Percentiles rank a stretch among this genome's conserved stretches.
Conservation (phyloP, 2,329 filamentous ascomycete species). For the Fusarium sulawesiense region DNA sequence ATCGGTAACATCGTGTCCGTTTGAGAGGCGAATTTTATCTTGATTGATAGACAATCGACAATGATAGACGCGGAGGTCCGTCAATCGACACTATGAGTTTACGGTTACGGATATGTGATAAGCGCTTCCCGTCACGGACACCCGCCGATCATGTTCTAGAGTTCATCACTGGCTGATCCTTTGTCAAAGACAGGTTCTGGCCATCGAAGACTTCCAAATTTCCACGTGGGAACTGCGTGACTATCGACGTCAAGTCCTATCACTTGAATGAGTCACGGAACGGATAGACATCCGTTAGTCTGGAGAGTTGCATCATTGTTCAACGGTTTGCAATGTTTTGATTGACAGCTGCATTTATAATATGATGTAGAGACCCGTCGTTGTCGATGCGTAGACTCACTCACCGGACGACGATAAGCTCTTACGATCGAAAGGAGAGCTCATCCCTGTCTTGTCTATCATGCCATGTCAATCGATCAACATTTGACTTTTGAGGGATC, state of each 20-base stretch:
- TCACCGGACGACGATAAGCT: conserved; percentile 14
- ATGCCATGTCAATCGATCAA: background rate
- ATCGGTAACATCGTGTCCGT: conserved; percentile 21
- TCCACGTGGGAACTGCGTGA: conserved; percentile 34
- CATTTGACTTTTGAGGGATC: conserved; percentile 1
- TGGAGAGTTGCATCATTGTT: background rate
- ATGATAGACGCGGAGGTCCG: background rate
- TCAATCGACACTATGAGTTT: background rate
- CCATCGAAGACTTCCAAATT: conserved; percentile 14
- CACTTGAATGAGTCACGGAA: background rate
- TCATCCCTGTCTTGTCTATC: background rate
- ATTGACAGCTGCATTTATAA: background rate
- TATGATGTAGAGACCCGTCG: background rate
- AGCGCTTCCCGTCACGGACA: conserved; percentile 24
- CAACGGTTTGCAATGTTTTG: background rate
- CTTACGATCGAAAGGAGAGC: conserved; percentile 14
- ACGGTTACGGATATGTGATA: conserved; percentile 23
- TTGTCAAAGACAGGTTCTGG: conserved; percentile 14
- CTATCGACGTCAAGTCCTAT: conserved; percentile 34
- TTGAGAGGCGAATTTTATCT: background rate
- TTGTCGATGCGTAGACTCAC: background rate
- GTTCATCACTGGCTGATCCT: conserved; percentile 19
- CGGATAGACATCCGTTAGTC: background rate
- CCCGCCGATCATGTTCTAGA: conserved; percentile 18
- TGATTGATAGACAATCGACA: conserved; percentile 22